phyloP scores from a whole-genome alignment of 2,329 filamentous ascomycete genomes.

The Plectosphaerella sp. region DNA sequence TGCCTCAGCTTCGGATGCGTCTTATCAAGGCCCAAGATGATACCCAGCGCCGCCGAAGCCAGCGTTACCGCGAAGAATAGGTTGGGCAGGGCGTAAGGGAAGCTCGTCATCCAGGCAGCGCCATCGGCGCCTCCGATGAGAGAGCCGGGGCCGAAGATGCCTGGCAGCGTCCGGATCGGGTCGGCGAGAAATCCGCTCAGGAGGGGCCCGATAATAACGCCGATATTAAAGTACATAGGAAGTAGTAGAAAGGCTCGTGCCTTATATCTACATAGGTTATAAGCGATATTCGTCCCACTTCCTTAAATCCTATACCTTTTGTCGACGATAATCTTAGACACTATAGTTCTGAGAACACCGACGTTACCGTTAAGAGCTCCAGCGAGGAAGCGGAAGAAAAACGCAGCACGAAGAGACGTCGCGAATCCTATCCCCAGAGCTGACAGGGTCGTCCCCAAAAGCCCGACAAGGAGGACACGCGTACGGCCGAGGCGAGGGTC shows the following conservation, averaged over 20 bases:
- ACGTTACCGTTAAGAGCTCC: conserved; percentile 16
- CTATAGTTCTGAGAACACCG: conserved; percentile 15
- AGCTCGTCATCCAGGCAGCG: conserved; percentile 13
- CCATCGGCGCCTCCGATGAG: conserved; percentile 12
- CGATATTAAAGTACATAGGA: conserved; percentile 17
- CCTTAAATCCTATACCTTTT: conserved; percentile 4
- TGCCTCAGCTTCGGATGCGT: conserved; percentile 10
- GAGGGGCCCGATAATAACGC: conserved; percentile 17
- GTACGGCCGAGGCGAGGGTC: conserved; percentile 12
- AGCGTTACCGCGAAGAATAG: conserved; percentile 11
- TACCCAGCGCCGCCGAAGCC: conserved; percentile 9
- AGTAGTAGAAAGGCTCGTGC: conserved; percentile 14
- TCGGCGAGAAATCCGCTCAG: conserved; percentile 17
- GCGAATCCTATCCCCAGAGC: conserved; percentile 70
- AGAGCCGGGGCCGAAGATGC: conserved; percentile 14
- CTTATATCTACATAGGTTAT: conserved; percentile 2
- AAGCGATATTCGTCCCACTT: background rate
- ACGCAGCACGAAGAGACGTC: conserved; percentile 42
- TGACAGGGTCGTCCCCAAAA: conserved; percentile 50
- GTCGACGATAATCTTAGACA: conserved; percentile 15
- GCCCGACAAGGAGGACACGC: conserved; percentile 12
- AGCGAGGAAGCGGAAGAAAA: conserved; percentile 13
- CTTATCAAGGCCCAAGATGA: conserved; percentile 17
- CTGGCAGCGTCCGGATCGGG: conserved; percentile 11
- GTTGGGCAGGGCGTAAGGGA: conserved; percentile 17